Evolutionary conservation across 2,329 filamentous ascomycete genomes (phyloP), one percentile per base, ranked within the genome.

Genomic region (Beauveria asiatica): DNA sequence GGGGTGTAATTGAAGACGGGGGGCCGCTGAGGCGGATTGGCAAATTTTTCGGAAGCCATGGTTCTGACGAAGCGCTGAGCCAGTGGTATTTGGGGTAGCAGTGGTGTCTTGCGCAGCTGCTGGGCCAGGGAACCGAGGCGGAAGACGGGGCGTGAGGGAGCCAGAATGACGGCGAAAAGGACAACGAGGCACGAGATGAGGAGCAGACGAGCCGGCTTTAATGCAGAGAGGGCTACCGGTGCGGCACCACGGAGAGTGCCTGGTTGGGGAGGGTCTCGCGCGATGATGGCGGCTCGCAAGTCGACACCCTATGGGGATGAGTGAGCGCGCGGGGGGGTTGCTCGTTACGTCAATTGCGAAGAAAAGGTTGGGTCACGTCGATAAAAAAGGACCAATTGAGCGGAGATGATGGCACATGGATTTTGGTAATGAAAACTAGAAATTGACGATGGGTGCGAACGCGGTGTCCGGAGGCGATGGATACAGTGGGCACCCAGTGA

Each of bases 1-100:
- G 87, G 83, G 51, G 88, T 92, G 66, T 86, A 87, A 3, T 82
- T 90, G 75, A 93, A 94, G 70, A 85, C 80, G 59, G 89, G 89
- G 61, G 90, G 89, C 45, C 86, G 79, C 78, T 93, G 89, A 3
- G 90, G 89, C 64, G 89, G 89, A 70, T 81, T 87, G 72, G 81
- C 82, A 75, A 88, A 90, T 73, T 85, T 83, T 65, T 80, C 74
- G 62, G 83, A 80, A 65, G 83, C 84, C 86, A 90, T 89, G 70
- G 73, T 81, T 65, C 80, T 85, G 66, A 74, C 70, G 62, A 71
- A 69, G 65, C 69, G 74, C 65, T 67, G 57, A 68, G 69, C 59
- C 62, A 63, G 60, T 61, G 66, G 60, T 61, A 67, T 61, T 66
- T 68, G 62, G 72, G 66, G 60, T 65, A 60, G 61, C 67, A 67